Base-by-base conservation (phyloP, 2,329 filamentous ascomycete species). In the Ascomycota sp. region DNA sequence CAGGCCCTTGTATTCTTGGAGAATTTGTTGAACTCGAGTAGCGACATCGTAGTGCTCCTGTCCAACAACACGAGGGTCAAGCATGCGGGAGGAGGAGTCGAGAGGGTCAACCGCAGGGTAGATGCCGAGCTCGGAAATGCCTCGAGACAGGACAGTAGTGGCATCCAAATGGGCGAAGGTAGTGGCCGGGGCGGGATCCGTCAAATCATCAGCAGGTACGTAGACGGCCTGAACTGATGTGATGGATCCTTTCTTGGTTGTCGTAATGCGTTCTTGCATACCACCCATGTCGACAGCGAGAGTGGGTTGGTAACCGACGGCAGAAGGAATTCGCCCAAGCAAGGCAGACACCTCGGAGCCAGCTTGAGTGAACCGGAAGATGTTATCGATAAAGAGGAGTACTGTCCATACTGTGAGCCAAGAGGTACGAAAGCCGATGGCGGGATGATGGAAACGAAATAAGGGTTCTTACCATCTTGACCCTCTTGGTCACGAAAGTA, bases 81-180 rank as follows among this genome's bases (percentile, higher is more conserved):
- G 70, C 79, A 98, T 94, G 75, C 89, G 85, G 44, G 85, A 95
- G 67, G 93, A 94, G 58, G 85, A 94, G 69, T 95, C 89, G 43
- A 98, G 85, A 64, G 89, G 89, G 61, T 98, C 89, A 71, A 98
- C 89, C 52, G 89, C 89, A 51, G 89, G 89, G 75, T 98, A 98
- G 69, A 95, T 98, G 83, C 89, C 89, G 75, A 98, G 71, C 73
- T 98, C 89, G 44, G 89, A 95, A 60, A 98, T 98, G 85, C 89
- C 86, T 79, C 89, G 86, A 53, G 89, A 98, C 73, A 98, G 71
- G 59, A 95, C 89, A 75, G 89, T 98, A 62, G 89, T 98, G 72
- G 89, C 89, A 70, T 98, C 89, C 76, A 98, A 79, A 65, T 98
- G 89, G 59, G 89, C 89, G 65, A 98, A 98, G 61, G 89, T 98